Conservation (phyloP, 371 early-diverging fungal species). For the Apophysomyces trapeziformis region DNA sequence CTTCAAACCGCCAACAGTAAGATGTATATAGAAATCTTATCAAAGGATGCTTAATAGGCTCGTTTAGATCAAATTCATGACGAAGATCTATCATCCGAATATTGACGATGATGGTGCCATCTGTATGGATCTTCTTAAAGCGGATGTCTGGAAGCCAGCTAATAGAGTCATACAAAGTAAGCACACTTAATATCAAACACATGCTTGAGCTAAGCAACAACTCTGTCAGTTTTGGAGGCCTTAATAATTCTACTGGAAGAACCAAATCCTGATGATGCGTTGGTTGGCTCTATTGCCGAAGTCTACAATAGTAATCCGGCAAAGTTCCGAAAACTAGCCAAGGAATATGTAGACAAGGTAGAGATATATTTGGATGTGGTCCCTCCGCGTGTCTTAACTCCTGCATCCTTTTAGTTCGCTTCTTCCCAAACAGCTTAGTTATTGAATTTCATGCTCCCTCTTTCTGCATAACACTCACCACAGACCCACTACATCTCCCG, state of each 20-base stretch:
- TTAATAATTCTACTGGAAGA: conserved; percentile 74
- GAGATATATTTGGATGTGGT: background rate
- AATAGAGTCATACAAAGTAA: conserved; percentile 70
- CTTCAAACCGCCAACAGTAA: conserved; percentile 89
- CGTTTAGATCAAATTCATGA: conserved; percentile 78
- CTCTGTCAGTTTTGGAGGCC: conserved; percentile 65
- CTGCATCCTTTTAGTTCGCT: background rate
- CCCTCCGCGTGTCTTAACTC: background rate
- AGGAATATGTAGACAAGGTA: conserved; percentile 83
- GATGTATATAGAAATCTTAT: conserved; percentile 2
- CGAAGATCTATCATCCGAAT: conserved; percentile 94
- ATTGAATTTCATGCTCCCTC: background rate
- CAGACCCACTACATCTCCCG: background rate
- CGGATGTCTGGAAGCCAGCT: conserved; percentile 94
- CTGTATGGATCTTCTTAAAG: conserved; percentile 80
- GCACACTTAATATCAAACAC: background rate
- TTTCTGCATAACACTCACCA: background rate
- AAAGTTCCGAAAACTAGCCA: conserved; percentile 80
- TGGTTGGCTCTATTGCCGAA: conserved; percentile 84
- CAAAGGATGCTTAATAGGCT: background rate
- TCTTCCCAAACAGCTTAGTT: background rate
- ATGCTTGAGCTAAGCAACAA: background rate
- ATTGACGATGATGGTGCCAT: conserved; percentile 87
- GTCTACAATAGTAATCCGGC: conserved; percentile 73
- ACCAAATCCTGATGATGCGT: conserved; percentile 93